Percentiles rank a stretch among this genome's conserved stretches.
phyloP scores from a whole-genome alignment of 345 rosid genomes.

The Physaria fendleri region DNA sequence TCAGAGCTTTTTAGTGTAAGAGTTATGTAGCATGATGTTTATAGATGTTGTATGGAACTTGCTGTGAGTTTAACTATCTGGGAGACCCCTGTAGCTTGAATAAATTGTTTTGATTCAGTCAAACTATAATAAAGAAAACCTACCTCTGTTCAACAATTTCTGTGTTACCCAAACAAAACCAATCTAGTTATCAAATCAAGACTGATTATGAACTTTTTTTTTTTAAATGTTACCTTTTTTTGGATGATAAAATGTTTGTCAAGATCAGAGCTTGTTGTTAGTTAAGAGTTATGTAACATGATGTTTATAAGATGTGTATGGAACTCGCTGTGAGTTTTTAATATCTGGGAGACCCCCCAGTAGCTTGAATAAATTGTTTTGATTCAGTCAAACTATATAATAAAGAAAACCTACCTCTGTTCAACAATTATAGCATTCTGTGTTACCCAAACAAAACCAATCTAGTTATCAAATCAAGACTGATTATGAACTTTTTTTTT shows the following conservation, averaged over 20 bases:
- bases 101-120: background rate
- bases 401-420: background rate
- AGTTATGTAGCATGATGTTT: slow-evolving; percentile 5
- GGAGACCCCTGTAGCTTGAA: background rate
- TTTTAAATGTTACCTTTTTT: background rate
- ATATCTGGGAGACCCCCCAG: slow-evolving; percentile 1
- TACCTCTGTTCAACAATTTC: background rate
- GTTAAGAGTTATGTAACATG: slow-evolving; percentile 14
- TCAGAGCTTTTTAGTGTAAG: slow-evolving; percentile 22
- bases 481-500: background rate
- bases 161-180: background rate
- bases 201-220: too few species aligned
- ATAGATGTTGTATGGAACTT: background rate
- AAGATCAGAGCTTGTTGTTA: slow-evolving; percentile 18
- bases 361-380: slow-evolving; percentile 6
- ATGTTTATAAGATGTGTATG: background rate
- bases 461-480: background rate
- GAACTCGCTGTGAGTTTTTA: background rate
- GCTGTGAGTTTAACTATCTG: background rate
- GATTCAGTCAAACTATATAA: background rate
- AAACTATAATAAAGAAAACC: background rate
- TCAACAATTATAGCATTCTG: background rate
- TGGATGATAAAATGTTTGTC: background rate
- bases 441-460: background rate
- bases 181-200: background rate